These are phyloP conservation scores for Trebouxiophyceae sp. DNA, from an alignment of 163 green algal genomes.

Conservation along the genomic window DNA sequence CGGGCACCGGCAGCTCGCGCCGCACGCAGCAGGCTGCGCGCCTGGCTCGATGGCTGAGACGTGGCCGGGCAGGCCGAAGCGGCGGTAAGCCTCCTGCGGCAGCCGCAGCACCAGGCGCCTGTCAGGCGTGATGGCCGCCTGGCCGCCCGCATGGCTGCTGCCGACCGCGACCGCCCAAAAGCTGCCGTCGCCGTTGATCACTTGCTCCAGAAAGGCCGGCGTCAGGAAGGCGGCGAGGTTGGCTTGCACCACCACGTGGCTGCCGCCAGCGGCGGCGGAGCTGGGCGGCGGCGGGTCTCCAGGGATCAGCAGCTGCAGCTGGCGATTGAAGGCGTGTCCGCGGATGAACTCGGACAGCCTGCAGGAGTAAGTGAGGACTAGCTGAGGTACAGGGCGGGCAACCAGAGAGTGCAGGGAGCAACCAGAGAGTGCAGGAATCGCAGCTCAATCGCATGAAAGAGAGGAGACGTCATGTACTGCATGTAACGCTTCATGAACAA, in stretches of 20 bases:
- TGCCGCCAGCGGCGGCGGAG: neutral
- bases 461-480: too few species aligned
- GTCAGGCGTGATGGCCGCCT: constrained; percentile 1
- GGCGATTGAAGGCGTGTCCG: neutral
- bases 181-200: neutral
- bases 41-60: neutral
- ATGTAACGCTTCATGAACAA: too few species aligned
- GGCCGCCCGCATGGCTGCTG: neutral
- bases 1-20: too few species aligned
- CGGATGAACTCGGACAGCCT: neutral
- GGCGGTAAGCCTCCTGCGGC: constrained; percentile 1
- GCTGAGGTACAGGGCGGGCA: too few species aligned
- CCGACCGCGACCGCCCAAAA: neutral
- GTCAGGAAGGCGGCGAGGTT: neutral
- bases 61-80: constrained; percentile 4
- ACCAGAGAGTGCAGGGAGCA: too few species aligned
- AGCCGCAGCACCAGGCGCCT: constrained; percentile 1
- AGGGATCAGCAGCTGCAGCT: neutral
- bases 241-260: neutral
- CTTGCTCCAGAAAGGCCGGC: neutral
- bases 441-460: too few species aligned
- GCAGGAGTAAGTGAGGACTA: too few species aligned
- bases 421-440: too few species aligned
- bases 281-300: neutral
- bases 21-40: too few species aligned